Evolutionary conservation across 805 yeast genomes (phyloP).

Genomic region (Peterozyma toletana): DNA sequence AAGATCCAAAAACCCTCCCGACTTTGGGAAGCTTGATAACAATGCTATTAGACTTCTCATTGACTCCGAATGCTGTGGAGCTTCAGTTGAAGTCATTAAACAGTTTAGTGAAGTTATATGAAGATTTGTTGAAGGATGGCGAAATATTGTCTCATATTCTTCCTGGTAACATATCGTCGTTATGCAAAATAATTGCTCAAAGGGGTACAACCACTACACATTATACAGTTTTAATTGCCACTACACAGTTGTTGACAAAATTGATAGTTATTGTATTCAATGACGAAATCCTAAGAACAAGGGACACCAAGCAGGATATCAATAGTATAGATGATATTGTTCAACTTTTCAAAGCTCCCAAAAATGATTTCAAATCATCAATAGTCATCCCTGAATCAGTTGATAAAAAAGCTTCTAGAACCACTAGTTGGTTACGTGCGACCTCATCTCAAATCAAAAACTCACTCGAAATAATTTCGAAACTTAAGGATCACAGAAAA

Average conservation of each 20-base stretch:
- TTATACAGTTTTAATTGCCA: conserved; percentile 24
- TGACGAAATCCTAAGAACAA: conserved; percentile 29
- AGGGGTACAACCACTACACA: conserved; percentile 26
- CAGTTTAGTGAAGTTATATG: conserved; percentile 26
- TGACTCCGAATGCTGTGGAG: conserved; percentile 17
- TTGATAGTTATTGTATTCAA: conserved; percentile 30
- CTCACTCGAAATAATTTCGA: conserved; percentile 31
- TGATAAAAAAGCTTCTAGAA: conserved; percentile 23
- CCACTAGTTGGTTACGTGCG: conserved; percentile 46
- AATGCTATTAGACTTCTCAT: conserved; percentile 29
- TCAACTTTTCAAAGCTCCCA: conserved; percentile 6
- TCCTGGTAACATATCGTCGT: conserved; percentile 43
- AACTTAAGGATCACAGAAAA: conserved; percentile 19
- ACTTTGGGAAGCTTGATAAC: conserved; percentile 41
- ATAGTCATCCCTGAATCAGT: conserved; percentile 3
- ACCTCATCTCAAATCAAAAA: conserved; percentile 42
- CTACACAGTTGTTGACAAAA: conserved; percentile 21
- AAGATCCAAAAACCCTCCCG: conserved; percentile 28
- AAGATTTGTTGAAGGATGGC: conserved; percentile 31
- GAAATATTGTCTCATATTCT: conserved; percentile 40
- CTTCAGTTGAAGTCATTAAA: conserved; percentile 25
- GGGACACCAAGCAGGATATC: conserved; percentile 13
- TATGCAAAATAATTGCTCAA: conserved; percentile 29
- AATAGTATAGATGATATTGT: conserved; percentile 12
- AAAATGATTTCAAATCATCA: background rate